A percentile compares a stretch with the other conserved stretches of the same genome.
Conservation (phyloP, 2,329 filamentous ascomycete species). For the Didymella pinodella region DNA sequence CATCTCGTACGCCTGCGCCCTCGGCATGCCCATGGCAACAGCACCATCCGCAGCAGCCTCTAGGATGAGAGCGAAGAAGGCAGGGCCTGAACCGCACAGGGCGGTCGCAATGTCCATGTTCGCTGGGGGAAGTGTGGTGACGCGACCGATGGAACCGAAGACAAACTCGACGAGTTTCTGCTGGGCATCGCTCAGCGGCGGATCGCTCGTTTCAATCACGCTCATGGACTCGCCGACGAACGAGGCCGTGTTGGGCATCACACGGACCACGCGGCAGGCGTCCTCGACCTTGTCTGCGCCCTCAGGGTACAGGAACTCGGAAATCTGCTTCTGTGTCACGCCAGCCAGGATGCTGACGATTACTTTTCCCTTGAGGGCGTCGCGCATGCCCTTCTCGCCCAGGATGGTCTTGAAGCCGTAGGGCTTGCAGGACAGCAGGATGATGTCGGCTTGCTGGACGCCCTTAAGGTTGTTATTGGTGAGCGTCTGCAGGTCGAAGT, state of each 20-base stretch:
- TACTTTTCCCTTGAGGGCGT: slow-evolving; percentile 79
- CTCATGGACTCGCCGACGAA: slow-evolving; percentile 83
- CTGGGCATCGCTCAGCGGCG: slow-evolving; percentile 63
- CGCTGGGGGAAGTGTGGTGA: slow-evolving; percentile 70
- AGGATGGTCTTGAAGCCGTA: slow-evolving; percentile 75
- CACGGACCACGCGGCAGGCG: slow-evolving; percentile 73
- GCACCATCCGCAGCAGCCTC: slow-evolving; percentile 80
- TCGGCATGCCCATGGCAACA: slow-evolving; percentile 78
- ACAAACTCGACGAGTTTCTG: slow-evolving; percentile 74
- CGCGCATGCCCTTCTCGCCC: slow-evolving; percentile 69
- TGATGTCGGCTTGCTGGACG: slow-evolving; percentile 72
- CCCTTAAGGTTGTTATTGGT: slow-evolving; percentile 76
- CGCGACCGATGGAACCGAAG: slow-evolving; percentile 76
- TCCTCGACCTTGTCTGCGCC: slow-evolving; percentile 54
- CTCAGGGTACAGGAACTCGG: slow-evolving; percentile 66
- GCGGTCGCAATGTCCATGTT: slow-evolving; percentile 78
- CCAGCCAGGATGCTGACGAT: slow-evolving; percentile 84
- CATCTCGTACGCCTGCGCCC: slow-evolving; percentile 77
- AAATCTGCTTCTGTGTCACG: slow-evolving; percentile 73
- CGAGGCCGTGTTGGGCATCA: slow-evolving; percentile 85
- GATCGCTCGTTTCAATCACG: slow-evolving; percentile 70
- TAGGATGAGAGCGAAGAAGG: slow-evolving; percentile 77
- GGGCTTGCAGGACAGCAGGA: slow-evolving; percentile 84
- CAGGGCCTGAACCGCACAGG: slow-evolving; percentile 76
- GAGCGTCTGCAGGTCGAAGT: slow-evolving; percentile 69